A percentile compares a stretch with the other conserved stretches of the same genome.
Conservation (phyloP, 2,329 filamentous ascomycete species). For the Diatrype stigma region DNA sequence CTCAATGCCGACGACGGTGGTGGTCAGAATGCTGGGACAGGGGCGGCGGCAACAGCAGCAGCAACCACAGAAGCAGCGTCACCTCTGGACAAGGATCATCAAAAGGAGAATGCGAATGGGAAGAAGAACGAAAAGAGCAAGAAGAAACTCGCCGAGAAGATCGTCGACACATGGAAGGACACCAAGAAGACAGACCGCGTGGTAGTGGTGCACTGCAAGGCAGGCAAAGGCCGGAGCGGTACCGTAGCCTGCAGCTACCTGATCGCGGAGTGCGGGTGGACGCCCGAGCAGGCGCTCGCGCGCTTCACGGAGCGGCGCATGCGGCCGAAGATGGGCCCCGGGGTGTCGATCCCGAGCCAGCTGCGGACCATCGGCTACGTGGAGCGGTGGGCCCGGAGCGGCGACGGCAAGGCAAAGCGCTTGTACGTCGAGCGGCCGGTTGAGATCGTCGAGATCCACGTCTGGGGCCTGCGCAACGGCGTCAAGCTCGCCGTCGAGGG, state of each 20-base stretch:
- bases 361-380: constrained; percentile 84
- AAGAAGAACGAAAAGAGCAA: constrained; percentile 28
- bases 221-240: constrained; percentile 89
- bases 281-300: constrained; percentile 46
- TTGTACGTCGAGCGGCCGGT: constrained; percentile 80
- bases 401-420: constrained; percentile 14
- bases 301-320: constrained; percentile 77
- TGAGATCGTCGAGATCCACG: constrained; percentile 83
- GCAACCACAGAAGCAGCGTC: no score
- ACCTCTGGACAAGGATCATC: no score
- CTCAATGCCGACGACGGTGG: constrained; percentile 6
- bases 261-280: constrained; percentile 75
- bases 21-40: no score
- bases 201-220: constrained; percentile 93
- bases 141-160: constrained; percentile 17
- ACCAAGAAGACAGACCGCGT: constrained; percentile 46
- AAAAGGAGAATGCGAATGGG: no score
- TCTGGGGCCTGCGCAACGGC: constrained; percentile 82
- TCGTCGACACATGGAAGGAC: not conserved
- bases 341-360: constrained; percentile 91
- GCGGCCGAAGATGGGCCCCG: constrained; percentile 81
- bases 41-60: constrained; percentile 17
- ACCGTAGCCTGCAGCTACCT: constrained; percentile 85
- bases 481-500: constrained; percentile 85
- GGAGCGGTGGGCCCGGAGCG: constrained; percentile 72